Evolutionary conservation across 139 green algal genomes (phyloP).

Genomic region (Micromonas commoda): DNA sequence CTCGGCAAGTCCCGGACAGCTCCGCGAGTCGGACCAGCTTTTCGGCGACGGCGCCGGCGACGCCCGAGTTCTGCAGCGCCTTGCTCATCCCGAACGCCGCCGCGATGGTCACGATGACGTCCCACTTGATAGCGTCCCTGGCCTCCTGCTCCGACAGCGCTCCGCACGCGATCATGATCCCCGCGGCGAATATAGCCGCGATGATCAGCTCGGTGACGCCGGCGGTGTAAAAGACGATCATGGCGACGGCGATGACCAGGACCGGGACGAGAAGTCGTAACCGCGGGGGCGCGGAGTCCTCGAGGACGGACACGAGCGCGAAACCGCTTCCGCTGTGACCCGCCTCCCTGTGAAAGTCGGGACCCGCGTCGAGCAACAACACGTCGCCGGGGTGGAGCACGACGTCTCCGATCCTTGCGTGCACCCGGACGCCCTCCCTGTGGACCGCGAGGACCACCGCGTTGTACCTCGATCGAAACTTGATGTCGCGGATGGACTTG

Average conservation of each 20-base stretch:
- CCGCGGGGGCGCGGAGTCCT: slow-evolving; percentile 44
- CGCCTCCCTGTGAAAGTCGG: background rate
- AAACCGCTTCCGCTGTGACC: slow-evolving; percentile 32
- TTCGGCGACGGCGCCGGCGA: slow-evolving; percentile 44
- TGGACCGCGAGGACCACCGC: slow-evolving; percentile 73
- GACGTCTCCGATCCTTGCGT: slow-evolving; percentile 47
- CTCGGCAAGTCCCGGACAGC: slow-evolving; percentile 30
- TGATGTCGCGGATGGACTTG: slow-evolving; percentile 50
- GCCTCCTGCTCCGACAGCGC: slow-evolving; percentile 36
- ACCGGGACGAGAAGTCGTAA: slow-evolving; percentile 41
- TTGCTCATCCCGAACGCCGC: slow-evolving; percentile 53
- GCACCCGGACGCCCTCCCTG: slow-evolving; percentile 36
- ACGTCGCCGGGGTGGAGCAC: slow-evolving; percentile 50
- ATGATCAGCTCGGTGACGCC: slow-evolving; percentile 45
- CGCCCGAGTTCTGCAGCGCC: slow-evolving; percentile 44
- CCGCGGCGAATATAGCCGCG: slow-evolving; percentile 44
- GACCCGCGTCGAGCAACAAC: slow-evolving; percentile 53
- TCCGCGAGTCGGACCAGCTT: slow-evolving; percentile 28
- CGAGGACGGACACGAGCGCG: slow-evolving; percentile 48
- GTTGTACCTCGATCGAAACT: slow-evolving; percentile 64
- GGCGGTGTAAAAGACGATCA: slow-evolving; percentile 42
- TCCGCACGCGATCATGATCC: slow-evolving; percentile 55
- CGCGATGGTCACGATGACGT: slow-evolving; percentile 54
- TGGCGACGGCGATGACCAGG: slow-evolving; percentile 35
- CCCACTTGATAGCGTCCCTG: slow-evolving; percentile 35